Evolutionary conservation across 2,329 filamentous ascomycete species (phyloP).

Genomic region (Neonectria ditissima): DNA sequence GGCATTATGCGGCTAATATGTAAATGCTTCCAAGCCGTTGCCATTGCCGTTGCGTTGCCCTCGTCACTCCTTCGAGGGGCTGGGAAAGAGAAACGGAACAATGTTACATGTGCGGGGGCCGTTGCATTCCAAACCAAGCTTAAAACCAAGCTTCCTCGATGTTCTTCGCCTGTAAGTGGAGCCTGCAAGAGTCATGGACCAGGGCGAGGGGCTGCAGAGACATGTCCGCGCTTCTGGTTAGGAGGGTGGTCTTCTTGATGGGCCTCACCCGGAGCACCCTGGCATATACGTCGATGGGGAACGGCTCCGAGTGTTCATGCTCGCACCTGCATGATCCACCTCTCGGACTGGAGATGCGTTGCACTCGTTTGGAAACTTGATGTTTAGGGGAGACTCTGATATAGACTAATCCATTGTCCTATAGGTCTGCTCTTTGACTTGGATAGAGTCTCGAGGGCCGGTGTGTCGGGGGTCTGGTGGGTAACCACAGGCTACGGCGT

Average conservation of each 20-base stretch:
- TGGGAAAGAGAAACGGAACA: too few species aligned
- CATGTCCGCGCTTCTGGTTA: not conserved
- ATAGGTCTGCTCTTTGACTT: not conserved
- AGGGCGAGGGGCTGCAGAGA: not conserved
- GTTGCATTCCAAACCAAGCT: not conserved
- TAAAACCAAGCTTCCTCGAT: not conserved
- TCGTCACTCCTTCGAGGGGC: too few species aligned
- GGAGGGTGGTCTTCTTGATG: not conserved
- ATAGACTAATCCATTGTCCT: not conserved
- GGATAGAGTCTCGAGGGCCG: not conserved
- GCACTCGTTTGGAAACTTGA: not conserved
- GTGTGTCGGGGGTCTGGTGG: not conserved
- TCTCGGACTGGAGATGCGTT: not conserved
- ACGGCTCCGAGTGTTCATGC: not conserved
- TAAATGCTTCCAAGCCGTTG: too few species aligned
- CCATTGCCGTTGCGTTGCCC: too few species aligned
- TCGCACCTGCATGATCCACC: not conserved
- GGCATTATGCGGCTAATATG: too few species aligned
- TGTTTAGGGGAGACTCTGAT: not conserved
- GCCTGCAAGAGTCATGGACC: not conserved
- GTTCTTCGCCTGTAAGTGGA: not conserved
- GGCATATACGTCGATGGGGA: not conserved
- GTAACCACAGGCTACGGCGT: too few species aligned
- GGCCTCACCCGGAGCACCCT: not conserved
- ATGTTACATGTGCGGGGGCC: not conserved